phyloP scores from a whole-genome alignment of 2,329 filamentous ascomycete genomes.

The Laburnicola sp. region DNA sequence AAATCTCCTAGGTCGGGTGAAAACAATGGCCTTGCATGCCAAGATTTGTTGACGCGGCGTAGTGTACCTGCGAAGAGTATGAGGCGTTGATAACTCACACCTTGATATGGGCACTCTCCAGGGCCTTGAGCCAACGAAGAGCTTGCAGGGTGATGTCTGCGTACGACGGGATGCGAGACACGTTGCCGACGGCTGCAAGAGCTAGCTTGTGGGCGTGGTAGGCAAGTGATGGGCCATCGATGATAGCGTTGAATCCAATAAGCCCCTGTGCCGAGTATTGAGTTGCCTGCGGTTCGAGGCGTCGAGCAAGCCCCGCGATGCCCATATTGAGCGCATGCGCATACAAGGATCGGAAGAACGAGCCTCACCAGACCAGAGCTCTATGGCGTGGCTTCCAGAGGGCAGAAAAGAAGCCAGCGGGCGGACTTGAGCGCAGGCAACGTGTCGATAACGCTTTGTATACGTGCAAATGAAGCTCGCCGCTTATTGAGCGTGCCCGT shows the following conservation, averaged over 20 bases:
- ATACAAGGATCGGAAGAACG: background rate
- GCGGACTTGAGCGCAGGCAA: slow-evolving; percentile 14
- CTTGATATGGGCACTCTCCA: slow-evolving; percentile 59
- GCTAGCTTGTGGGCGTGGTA: slow-evolving; percentile 66
- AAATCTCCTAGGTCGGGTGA: background rate
- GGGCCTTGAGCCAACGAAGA: slow-evolving; percentile 61
- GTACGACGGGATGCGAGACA: slow-evolving; percentile 52
- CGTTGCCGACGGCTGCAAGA: slow-evolving; percentile 40
- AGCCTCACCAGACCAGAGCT: background rate
- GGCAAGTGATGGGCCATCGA: slow-evolving; percentile 80
- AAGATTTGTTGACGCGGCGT: slow-evolving; percentile 9
- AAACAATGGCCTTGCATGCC: slow-evolving; percentile 11
- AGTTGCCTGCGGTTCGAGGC: slow-evolving; percentile 38
- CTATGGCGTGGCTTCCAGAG: background rate
- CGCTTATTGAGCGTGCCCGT: slow-evolving; percentile 13
- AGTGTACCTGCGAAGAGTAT: slow-evolving; percentile 15
- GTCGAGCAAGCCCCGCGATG: slow-evolving; percentile 36
- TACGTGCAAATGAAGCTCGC: slow-evolving; percentile 17
- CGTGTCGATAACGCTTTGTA: slow-evolving; percentile 11
- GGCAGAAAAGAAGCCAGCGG: background rate
- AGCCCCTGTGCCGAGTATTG: slow-evolving; percentile 26
- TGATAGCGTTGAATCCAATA: slow-evolving; percentile 45
- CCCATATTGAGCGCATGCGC: slow-evolving; percentile 30
- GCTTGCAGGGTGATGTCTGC: slow-evolving; percentile 61
- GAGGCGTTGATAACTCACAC: slow-evolving; percentile 58